These are phyloP conservation scores for Primulina huaijiensis DNA, from an alignment of 257 asterid species.

Conservation along the genomic window DNA sequence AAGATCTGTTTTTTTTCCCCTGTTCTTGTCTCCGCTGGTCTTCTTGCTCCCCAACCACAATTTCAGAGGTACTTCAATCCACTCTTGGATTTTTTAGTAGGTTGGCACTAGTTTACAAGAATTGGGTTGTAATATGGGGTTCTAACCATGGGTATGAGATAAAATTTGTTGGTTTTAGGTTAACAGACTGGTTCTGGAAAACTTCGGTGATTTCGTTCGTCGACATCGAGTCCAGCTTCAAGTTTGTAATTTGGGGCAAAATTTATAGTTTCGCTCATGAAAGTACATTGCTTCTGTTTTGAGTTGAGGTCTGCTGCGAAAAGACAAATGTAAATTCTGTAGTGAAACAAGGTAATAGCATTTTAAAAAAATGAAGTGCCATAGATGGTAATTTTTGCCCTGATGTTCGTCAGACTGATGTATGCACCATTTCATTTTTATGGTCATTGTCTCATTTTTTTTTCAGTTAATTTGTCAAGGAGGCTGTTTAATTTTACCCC, in stretches of 20 bases:
- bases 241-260: neutral
- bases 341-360: neutral
- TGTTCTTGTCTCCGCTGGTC: constrained; percentile 23
- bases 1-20: constrained; percentile 41
- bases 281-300: constrained; percentile 11
- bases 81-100: constrained; percentile 6
- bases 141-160: neutral
- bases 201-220: constrained; percentile 9
- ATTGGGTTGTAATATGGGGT: neutral
- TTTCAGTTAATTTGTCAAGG: neutral
- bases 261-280: constrained; percentile 8
- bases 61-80: constrained; percentile 27
- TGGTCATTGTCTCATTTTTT: neutral
- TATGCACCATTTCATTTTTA: neutral
- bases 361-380: neutral
- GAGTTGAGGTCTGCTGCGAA: neutral
- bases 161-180: constrained; percentile 8
- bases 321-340: neutral
- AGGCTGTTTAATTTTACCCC: neutral
- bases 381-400: constrained; percentile 15
- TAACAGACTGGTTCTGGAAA: neutral
- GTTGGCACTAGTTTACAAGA: constrained; percentile 1
- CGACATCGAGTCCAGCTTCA: neutral
- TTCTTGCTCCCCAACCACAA: constrained; percentile 30
- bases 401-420: constrained; percentile 9